Evolutionary conservation across 352 stramenopile genomes (phyloP), one percentile per base, ranked within the genome.

Genomic region (Phytophthora citrophthora): DNA sequence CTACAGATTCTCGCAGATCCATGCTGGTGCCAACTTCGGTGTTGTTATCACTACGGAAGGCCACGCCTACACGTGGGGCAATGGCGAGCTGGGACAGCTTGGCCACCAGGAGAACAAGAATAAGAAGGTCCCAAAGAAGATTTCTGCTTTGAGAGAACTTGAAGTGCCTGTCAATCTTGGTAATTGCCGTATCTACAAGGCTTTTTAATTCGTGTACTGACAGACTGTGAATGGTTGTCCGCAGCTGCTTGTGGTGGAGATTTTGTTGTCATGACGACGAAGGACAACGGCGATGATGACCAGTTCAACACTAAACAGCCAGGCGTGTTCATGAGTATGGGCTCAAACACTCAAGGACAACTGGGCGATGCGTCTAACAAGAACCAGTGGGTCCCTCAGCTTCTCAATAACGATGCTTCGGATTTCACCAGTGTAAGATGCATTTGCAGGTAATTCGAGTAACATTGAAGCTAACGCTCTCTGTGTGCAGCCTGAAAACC

Each of bases 101-200:
- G 86, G 86, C 1, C 86, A 94, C 68, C 86, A 94, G 50, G 86
- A 94, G 41, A 94, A 92, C 71, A 94, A 94, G 57, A 84, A 81
- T 72, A 94, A 94, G 70, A 94, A 94, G 62, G 72, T 74, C 15
- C 86, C 86, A 18, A 94, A 94, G 71, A 94, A 94, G 61, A 90
- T 94, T 56, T 94, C 86, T 31, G 86, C 86, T 9, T 72, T 94
- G 29, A 81, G 86, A 3, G 86, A 94, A 67, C 68, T 92, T 16
- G 86, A 94, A 66, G 72, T 94, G 23, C 81, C 86, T 24, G 81
- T 91, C 0, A 74, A 89, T 40, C 60, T 86, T 8, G 79, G 83
- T 89, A 70, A 55, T 58, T 39, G 24, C 59, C 26, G 24, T 20
- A 20, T 20, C 20, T 20, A 2, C 20, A 20, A 20, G 29, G 34